phyloP scores from a whole-genome alignment of 1,284 basidiomycete genomes.

The Fomes fomentarius region DNA sequence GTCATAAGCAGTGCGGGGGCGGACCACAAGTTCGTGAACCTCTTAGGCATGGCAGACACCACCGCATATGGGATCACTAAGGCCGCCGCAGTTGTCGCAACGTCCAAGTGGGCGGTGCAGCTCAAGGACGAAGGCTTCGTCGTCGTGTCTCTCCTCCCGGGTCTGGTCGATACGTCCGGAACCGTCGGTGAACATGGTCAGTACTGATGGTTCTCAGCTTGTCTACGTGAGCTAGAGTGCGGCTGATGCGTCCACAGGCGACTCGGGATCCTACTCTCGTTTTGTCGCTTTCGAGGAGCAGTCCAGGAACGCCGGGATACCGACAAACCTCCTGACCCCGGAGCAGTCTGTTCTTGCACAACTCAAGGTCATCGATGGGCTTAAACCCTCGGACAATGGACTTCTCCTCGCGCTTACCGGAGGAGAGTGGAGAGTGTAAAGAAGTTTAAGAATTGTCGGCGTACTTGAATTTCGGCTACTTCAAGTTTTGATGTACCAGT shows the following conservation, averaged over 20 bases:
- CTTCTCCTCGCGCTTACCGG: too few relatives aligned
- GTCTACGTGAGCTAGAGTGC: too few relatives aligned
- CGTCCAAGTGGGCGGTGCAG: conserved; percentile 41
- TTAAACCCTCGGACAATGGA: conserved; percentile 29
- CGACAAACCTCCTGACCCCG: conserved; percentile 34
- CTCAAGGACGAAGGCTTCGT: conserved; percentile 39
- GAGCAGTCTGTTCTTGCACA: conserved; percentile 33
- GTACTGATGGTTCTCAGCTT: too few relatives aligned
- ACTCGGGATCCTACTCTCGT: too few relatives aligned
- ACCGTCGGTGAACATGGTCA: conserved; percentile 15
- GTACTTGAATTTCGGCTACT: too few relatives aligned
- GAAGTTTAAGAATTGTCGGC: too few relatives aligned
- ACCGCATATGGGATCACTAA: conserved; percentile 41
- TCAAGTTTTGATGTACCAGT: too few relatives aligned
- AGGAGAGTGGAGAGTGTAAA: too few relatives aligned
- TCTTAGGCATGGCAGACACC: conserved; percentile 7
- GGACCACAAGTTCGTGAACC: conserved; percentile 32
- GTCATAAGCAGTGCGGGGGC: conserved; percentile 37
- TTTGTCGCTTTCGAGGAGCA: too few relatives aligned
- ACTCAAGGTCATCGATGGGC: conserved; percentile 31
- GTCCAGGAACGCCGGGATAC: conserved; percentile 3
- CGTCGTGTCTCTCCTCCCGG: conserved; percentile 41
- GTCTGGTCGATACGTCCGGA: conserved; percentile 37
- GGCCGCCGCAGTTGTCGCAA: conserved; percentile 42
- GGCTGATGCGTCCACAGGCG: too few relatives aligned